Evolutionary conservation across 1,284 basidiomycete species (phyloP), one percentile per base, ranked within the genome.

Genomic region (Ceratobasidium sp.): DNA sequence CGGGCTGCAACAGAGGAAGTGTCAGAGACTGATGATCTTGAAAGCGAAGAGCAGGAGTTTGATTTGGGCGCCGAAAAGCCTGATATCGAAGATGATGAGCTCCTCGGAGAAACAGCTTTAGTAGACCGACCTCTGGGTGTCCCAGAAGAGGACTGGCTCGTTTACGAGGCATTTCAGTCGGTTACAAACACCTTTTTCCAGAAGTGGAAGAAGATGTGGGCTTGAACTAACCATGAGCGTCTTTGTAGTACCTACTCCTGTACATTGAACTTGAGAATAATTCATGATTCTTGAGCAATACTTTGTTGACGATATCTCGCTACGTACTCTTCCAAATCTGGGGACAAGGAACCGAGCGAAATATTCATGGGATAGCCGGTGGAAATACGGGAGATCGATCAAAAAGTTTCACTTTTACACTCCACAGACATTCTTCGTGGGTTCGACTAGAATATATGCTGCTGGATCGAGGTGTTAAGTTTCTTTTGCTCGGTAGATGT

Each of bases 131-230:
- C 89, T 0, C 61, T 46, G 1, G 86, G 85, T 28, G 85, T 89
- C 20, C 82, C 83, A 0, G 85, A 88, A 38, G 82, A 79, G 7
- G 90, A 92, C 80, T 91, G 91, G 91, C 85, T 80, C 76, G 87
- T 92, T 3, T 91, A 89, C 77, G 84, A 87, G 77, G 85, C 91
- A 23, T 84, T 91, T 20, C 82, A 85, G 57, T 85, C 80, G 5
- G 85, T 87, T 17, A 84, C 84, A 54, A 83, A 81, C 17, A 88
- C 91, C 79, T 92, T 92, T 80, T 84, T 89, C 46, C 86, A 86
- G 71, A 90, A 90, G 81, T 90, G 86, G 82, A 84, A 81, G 79
- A 86, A 84, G 4, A 89, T 89, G 82, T 89, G 88, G 87, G 89
- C 89, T 0, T 88, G 59, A 62, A 56, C n/a, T 17, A 20, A 20